A percentile compares a stretch with the other conserved stretches of the same genome.
Conservation (phyloP, 2,329 filamentous ascomycete species). For the Colletotrichum sp. region DNA sequence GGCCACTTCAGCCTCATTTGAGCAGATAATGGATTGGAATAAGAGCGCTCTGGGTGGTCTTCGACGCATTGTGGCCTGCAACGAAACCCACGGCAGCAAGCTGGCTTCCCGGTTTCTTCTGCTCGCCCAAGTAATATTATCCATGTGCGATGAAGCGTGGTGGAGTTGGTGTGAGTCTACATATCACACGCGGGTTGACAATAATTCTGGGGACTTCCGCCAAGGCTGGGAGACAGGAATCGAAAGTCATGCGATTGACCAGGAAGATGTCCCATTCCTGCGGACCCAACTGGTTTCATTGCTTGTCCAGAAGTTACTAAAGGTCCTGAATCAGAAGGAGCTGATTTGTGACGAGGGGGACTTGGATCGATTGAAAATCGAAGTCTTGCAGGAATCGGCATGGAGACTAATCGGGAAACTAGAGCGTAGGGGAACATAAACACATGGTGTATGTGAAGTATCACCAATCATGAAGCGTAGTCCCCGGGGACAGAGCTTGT, state of each 20-base stretch:
- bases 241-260: not conserved
- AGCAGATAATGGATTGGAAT: not conserved
- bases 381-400: not conserved
- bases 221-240: not conserved
- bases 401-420: not conserved
- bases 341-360: not conserved
- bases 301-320: not conserved
- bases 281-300: not conserved
- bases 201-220: not conserved
- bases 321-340: not conserved
- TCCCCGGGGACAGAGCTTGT: not conserved
- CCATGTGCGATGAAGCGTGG: not conserved
- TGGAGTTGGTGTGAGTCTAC: not conserved
- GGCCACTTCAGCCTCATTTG: not conserved
- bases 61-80: not conserved
- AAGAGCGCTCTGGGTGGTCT: not conserved
- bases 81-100: not conserved
- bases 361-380: not conserved
- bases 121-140: not conserved
- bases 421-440: not conserved
- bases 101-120: not conserved
- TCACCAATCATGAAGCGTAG: not conserved
- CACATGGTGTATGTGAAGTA: not conserved
- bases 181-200: not conserved
- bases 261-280: not conserved